Base-by-base conservation (phyloP, 2,329 filamentous ascomycete species). In the Aspergillus ibericus region DNA sequence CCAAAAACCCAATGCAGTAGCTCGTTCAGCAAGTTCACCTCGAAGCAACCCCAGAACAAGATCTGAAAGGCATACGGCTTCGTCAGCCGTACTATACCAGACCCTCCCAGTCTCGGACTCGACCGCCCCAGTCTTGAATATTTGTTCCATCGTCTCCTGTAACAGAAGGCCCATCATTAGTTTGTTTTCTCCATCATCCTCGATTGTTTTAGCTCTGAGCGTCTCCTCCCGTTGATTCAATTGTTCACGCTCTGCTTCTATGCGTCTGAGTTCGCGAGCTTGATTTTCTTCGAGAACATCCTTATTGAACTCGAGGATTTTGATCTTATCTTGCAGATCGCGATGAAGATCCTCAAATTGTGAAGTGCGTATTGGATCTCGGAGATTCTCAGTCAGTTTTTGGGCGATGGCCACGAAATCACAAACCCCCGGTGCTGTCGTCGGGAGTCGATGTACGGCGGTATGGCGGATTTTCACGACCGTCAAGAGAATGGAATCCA, bases 391-490 rank as follows among this genome's bases (percentile, higher is more conserved):
- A 3, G 52, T 8, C 13, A 59, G n/a, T n/a, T 34, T 44, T 10
- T 32, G 32, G 1, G 56, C 51, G 1, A 25, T 35, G 0, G 18
- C 16, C 4, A 59, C 36, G 8, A 55, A 5, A 1, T 18, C 20
- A 10, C 34, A 35, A 18, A 59, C 22, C 1, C 35, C 56, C 7
- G 20, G 44, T 0, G 51, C 52, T 7, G 56, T 55, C 1, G 18
- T 59, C 32, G 44, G 56, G 6, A 35, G 25, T 36, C 56, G 51
- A n/a, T 59, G 56, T 4, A 59, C 56, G 4, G 56, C 52, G 1
- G 51, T 46, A 1, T 59, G 51, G 2, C 56, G 56, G 0, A 59
- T 36, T n/a, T 22, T 16, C n/a, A 13, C 20, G 6, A 55, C 25
- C 1, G 3, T 7, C 4, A 13, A 25, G 12, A 58, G 10, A 5